These are phyloP conservation scores for Poa pratensis DNA, from an alignment of 176 grass and related monocot species.

Conservation along the genomic window DNA sequence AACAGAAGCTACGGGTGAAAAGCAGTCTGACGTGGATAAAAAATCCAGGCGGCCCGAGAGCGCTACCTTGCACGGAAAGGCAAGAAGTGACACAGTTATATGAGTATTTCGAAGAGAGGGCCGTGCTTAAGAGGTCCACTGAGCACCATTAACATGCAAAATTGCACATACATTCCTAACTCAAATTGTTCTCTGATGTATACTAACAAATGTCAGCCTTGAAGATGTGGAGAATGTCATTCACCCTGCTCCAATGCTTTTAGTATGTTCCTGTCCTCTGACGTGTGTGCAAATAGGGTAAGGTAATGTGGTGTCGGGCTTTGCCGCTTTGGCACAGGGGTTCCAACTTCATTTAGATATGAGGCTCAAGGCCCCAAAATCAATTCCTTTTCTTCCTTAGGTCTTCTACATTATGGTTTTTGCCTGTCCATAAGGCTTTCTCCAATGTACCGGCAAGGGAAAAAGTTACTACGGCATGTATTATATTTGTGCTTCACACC, in stretches of 20 bases:
- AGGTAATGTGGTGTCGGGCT: too few species aligned
- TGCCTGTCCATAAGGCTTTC: too few species aligned
- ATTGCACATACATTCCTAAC: background rate
- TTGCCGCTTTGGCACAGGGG: too few species aligned
- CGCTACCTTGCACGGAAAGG: constrained; percentile 84
- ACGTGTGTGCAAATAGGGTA: too few species aligned
- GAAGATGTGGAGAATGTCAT: background rate
- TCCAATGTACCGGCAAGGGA: too few species aligned
- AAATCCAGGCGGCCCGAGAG: constrained; percentile 91
- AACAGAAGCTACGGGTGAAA: constrained; percentile 38
- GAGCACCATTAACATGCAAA: background rate
- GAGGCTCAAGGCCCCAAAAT: too few species aligned
- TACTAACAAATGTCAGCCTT: background rate
- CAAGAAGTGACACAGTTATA: constrained; percentile 59
- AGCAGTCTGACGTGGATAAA: constrained; percentile 71
- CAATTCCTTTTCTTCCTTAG: too few species aligned
- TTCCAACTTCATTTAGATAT: too few species aligned
- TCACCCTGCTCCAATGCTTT: background rate
- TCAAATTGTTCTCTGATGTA: background rate
- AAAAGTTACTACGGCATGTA: too few species aligned
- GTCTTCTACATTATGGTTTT: too few species aligned
- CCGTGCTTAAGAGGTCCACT: background rate
- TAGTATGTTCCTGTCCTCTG: too few species aligned
- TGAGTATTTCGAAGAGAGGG: background rate
- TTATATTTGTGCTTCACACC: too few species aligned